Conservation (phyloP, 2,329 filamentous ascomycete species). For the Trichoderma sp. region DNA sequence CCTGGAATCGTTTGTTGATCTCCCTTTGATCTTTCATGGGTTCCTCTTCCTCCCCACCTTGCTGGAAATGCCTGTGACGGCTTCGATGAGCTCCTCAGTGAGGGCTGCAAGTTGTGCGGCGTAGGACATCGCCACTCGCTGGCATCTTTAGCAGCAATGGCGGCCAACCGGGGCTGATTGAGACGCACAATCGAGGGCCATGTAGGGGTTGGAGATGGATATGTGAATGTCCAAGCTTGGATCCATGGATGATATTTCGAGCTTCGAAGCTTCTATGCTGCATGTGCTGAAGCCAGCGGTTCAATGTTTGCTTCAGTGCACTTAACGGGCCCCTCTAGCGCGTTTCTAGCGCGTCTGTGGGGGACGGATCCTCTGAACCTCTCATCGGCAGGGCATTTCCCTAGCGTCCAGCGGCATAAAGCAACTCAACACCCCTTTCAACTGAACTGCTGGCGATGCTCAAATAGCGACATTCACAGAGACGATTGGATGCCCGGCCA, state of each 20-base stretch:
- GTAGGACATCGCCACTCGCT: constrained; percentile 60
- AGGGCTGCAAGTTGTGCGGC: constrained; percentile 61
- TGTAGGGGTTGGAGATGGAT: not conserved
- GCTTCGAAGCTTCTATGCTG: not conserved
- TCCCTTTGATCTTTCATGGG: not conserved
- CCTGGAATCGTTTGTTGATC: not conserved
- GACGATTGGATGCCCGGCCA: constrained; percentile 4
- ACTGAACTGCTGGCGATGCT: not conserved
- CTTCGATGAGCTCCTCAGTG: constrained; percentile 67
- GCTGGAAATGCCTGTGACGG: constrained; percentile 53
- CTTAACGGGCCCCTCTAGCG: constrained; percentile 6
- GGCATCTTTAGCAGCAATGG: constrained; percentile 15
- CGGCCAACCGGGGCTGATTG: not conserved
- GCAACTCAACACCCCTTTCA: constrained; percentile 3
- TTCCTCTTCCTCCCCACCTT: constrained; percentile 44
- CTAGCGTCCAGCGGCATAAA: not conserved
- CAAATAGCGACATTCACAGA: not conserved
- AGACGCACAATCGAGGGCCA: not conserved
- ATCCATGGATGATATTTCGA: not conserved
- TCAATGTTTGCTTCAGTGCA: not conserved
- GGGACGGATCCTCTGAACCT: not conserved
- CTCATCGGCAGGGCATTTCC: constrained; percentile 1
- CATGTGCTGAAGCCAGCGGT: not conserved
- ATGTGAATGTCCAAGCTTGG: not conserved
- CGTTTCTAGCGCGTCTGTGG: constrained; percentile 13